Base-by-base conservation (phyloP, 140 eudicot species). In the Cichorium intybus region DNA sequence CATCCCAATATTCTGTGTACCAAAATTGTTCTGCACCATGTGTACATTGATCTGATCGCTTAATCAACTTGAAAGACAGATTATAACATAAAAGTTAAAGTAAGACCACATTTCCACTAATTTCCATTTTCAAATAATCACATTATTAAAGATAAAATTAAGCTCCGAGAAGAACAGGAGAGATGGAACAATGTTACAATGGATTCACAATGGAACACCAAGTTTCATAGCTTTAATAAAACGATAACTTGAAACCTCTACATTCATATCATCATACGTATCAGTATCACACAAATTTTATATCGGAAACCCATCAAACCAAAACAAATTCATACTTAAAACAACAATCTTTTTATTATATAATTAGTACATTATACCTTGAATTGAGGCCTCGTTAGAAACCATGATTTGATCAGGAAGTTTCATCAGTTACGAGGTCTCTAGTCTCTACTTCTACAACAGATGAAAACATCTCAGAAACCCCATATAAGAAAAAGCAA, bases 331-430 rank as follows among this genome's bases (percentile, higher is more conserved):
- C 20, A 28, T 55, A 56, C 66, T 18, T 68, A 26, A 28, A 51
- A 43, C 35, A 28, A 69, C 62, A 35, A 24, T 37, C 45, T 41
- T 51, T 63, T 35, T 53, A n/a, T 46, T 45, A 27, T 15, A 35
- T 12, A 69, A 22, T 46, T 43, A 41, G 16, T 11, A 37, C 62
- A 67, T 57, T 29, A 69, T 69, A 69, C 66, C 74, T 57, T 24
- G 45, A 56, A 55, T 22, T 49, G 5, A 48, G 47, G 27, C 70
- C 33, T 49, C 70, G 50, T 14, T 21, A 20, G 50, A 31, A 65
- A 65, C 16, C 10, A 50, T 21, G 22, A 64, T 29, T 21, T 22
- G 21, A 48, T 11, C 26, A 29, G 12, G n/a, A n/a, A n/a, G n/a
- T 50, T 15, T 31, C 54, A 31, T 29, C 15, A 27, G 34, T 55